phyloP scores from a whole-genome alignment of 192 early-diverging fungal genomes.

The Backusella parvicylindrica region DNA sequence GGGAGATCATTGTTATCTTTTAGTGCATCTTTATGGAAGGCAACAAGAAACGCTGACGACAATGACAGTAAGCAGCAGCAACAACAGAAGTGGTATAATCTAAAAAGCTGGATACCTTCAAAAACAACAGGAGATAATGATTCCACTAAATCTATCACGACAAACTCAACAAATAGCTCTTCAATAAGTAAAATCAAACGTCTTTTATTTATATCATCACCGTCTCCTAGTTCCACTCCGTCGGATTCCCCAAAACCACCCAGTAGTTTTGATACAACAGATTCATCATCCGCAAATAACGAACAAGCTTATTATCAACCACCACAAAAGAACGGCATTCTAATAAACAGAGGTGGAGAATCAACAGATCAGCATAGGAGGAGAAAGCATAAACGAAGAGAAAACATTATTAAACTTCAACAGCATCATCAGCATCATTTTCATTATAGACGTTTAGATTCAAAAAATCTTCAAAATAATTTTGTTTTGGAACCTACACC shows the following conservation, averaged over 20 bases:
- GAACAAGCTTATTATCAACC: neutral
- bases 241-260: neutral
- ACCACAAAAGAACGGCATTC: neutral
- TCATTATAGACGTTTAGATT: conserved; percentile 3
- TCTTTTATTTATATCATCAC: neutral
- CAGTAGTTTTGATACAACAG: neutral
- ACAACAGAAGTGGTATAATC: conserved; percentile 1
- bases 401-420: conserved; percentile 6
- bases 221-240: neutral
- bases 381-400: neutral
- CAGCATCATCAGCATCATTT: neutral
- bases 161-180: neutral
- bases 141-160: neutral
- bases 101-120: conserved; percentile 9
- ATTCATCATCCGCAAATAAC: neutral
- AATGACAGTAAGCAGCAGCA: neutral
- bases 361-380: conserved; percentile 14
- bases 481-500: neutral
- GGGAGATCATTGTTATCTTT: conserved; percentile 25
- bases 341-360: conserved; percentile 14
- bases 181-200: conserved; percentile 10
- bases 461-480: neutral
- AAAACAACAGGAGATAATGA: neutral
- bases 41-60: neutral
- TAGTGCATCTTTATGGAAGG: neutral